Conservation (phyloP, 441 rosid genomes). For the Erysimum cheiri region DNA sequence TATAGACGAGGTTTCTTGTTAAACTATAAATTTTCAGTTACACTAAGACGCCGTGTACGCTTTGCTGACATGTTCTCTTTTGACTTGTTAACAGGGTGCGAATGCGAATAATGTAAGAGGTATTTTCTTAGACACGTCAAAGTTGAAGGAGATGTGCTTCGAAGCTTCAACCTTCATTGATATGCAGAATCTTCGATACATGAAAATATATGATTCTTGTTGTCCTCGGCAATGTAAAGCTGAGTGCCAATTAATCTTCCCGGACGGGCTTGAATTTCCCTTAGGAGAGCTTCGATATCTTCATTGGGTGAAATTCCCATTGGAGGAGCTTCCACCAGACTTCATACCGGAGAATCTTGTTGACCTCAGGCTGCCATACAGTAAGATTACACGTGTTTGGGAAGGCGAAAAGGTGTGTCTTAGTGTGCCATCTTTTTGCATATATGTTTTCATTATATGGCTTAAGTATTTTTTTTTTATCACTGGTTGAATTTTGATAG, state of each 20-base stretch:
- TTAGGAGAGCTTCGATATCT: not conserved
- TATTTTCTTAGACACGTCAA: slow-evolving; percentile 13
- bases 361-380: slow-evolving; percentile 19
- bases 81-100: not conserved
- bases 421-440: not conserved
- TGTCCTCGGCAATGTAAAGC: not conserved
- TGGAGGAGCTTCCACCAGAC: slow-evolving; percentile 6
- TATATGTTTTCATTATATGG: not conserved
- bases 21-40: too few species aligned
- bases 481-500: not conserved
- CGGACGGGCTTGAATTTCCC: not conserved
- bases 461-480: not conserved
- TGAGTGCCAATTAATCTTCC: not conserved
- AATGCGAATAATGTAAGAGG: slow-evolving; percentile 7
- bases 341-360: slow-evolving; percentile 19
- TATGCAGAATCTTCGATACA: slow-evolving; percentile 6
- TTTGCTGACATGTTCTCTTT: not conserved
- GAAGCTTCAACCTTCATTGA: not conserved
- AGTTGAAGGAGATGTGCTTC: not conserved
- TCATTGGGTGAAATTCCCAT: slow-evolving; percentile 12
- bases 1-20: too few species aligned
- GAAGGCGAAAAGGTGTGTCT: slow-evolving; percentile 13
- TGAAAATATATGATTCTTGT: slow-evolving; percentile 9
- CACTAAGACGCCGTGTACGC: too few species aligned
- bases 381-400: slow-evolving; percentile 10